phyloP scores from a whole-genome alignment of 345 rosid genomes.

The Anacardium occidentale region DNA sequence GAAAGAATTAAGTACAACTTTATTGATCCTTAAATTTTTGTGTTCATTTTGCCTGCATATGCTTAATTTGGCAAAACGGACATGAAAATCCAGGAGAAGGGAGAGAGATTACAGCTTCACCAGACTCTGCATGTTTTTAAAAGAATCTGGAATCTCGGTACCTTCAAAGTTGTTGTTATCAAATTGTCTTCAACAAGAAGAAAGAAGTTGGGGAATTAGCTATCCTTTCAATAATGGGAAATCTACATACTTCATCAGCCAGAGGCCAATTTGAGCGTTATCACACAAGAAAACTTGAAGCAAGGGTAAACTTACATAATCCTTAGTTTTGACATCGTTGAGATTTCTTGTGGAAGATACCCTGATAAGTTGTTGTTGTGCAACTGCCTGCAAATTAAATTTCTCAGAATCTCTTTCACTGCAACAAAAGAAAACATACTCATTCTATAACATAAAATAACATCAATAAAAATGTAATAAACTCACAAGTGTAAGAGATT shows the following conservation, averaged over 20 bases:
- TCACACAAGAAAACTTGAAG: slow-evolving; percentile 48
- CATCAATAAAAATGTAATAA: neutral
- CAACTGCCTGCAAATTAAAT: slow-evolving; percentile 58
- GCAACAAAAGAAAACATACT: neutral
- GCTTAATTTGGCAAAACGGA: neutral
- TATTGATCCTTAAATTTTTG: neutral
- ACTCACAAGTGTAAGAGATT: slow-evolving; percentile 90
- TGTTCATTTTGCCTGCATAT: neutral
- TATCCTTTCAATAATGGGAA: neutral
- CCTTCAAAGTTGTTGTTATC: slow-evolving; percentile 92
- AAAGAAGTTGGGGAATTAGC: slow-evolving; percentile 13
- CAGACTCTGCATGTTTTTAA: slow-evolving; percentile 65
- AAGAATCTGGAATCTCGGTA: slow-evolving; percentile 66
- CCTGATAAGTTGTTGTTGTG: slow-evolving; percentile 87
- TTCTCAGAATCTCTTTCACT: neutral
- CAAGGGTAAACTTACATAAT: slow-evolving; percentile 39
- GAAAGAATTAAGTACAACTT: neutral
- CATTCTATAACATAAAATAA: slow-evolving; percentile 8
- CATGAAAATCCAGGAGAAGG: neutral
- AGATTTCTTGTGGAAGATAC: slow-evolving; percentile 68
- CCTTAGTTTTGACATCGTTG: slow-evolving; percentile 25
- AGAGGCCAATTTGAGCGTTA: neutral
- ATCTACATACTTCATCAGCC: no score
- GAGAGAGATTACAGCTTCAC: slow-evolving; percentile 64
- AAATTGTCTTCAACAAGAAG: slow-evolving; percentile 60